Conservation (phyloP, 208 protist genomes). For the Crithidia sp. region DNA sequence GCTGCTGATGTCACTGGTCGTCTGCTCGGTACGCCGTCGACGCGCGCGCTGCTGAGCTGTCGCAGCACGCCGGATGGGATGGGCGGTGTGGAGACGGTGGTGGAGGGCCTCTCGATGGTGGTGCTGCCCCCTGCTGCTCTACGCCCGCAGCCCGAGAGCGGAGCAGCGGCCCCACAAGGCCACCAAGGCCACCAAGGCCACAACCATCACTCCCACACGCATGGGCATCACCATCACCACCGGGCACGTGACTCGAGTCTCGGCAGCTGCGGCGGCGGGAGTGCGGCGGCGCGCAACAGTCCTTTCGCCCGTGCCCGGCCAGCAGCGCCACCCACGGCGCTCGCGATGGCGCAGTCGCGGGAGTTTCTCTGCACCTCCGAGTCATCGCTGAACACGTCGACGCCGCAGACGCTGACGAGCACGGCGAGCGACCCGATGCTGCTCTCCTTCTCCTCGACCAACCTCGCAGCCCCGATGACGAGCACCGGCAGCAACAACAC, state of each 20-base stretch:
- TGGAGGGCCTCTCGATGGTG: slow-evolving; percentile 8
- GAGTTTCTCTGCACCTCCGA: slow-evolving; percentile 13
- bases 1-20: neutral
- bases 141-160: neutral
- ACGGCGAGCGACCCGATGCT: slow-evolving; percentile 12
- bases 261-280: slow-evolving; percentile 12
- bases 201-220: neutral
- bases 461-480: slow-evolving; percentile 25
- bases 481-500: slow-evolving; percentile 15
- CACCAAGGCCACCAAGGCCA: neutral
- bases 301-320: neutral
- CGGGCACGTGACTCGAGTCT: slow-evolving; percentile 6
- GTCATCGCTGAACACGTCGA: slow-evolving; percentile 14
- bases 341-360: slow-evolving; percentile 8
- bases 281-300: neutral
- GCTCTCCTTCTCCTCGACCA: slow-evolving; percentile 16
- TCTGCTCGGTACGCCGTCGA: neutral
- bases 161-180: neutral
- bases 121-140: slow-evolving; percentile 9
- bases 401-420: slow-evolving; percentile 11
- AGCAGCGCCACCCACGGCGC: neutral
- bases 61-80: slow-evolving; percentile 7
- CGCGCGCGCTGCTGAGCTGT: neutral
- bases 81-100: neutral
- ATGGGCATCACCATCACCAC: neutral